Percentiles rank a stretch among this genome's conserved stretches.
Conservation (phyloP, 2,329 filamentous ascomycete species). For the Pseudocercospora eumusae region DNA sequence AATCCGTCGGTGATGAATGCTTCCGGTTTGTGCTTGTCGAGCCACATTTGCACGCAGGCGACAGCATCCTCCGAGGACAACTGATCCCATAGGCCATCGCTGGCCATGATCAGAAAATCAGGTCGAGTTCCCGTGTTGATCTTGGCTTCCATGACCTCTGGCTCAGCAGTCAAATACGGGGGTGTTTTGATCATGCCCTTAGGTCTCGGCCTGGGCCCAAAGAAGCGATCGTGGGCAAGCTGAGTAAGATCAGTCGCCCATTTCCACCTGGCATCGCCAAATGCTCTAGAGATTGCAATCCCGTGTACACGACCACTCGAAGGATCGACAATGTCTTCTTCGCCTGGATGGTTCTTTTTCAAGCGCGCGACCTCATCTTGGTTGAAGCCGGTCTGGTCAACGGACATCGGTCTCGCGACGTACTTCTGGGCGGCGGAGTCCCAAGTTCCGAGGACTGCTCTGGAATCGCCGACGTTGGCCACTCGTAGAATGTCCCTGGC, state of each 20-base stretch:
- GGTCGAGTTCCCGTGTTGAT: conserved; percentile 49
- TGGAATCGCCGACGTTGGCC: conserved; percentile 67
- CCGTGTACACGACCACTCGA: conserved; percentile 63
- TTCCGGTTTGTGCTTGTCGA: conserved; percentile 42
- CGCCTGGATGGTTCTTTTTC: conserved; percentile 61
- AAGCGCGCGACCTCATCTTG: conserved; percentile 59
- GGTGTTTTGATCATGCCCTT: conserved; percentile 52
- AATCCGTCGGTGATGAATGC: conserved; percentile 26
- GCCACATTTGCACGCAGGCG: conserved; percentile 57
- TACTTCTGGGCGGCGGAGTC: conserved; percentile 50
- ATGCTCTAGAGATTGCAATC: conserved; percentile 63
- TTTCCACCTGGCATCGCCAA: conserved; percentile 70
- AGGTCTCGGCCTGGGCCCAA: conserved; percentile 52
- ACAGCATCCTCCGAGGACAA: conserved; percentile 40
- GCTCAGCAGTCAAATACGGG: conserved; percentile 68
- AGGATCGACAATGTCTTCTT: conserved; percentile 60
- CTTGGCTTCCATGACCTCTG: conserved; percentile 61
- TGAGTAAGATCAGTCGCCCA: conserved; percentile 57
- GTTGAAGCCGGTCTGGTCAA: conserved; percentile 68
- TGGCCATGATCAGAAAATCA: conserved; percentile 66
- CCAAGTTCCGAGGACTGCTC: conserved; percentile 63
- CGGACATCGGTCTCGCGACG: conserved; percentile 57
- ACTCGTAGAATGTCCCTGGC: conserved; percentile 57
- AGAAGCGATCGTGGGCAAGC: conserved; percentile 51
- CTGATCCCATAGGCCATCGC: conserved; percentile 62